Evolutionary conservation across 371 early-diverging fungal species (phyloP).

Genomic region (Apophysomyces sp.): DNA sequence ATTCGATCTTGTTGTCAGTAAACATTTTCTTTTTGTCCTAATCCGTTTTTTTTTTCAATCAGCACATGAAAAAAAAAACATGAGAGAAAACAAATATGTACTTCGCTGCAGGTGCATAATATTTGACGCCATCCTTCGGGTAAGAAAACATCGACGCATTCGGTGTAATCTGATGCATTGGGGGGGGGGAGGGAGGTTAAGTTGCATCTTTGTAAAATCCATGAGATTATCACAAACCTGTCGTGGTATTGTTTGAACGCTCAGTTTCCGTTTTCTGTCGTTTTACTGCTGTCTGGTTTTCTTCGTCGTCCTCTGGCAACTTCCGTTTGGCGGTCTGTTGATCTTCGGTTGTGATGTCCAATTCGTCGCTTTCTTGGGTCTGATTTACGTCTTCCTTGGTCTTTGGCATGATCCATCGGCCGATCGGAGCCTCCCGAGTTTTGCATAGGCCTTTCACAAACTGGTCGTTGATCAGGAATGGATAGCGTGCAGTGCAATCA

Average conservation of each 20-base stretch:
- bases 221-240: too few species aligned
- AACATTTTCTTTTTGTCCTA: slow-evolving; percentile 24
- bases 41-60: neutral
- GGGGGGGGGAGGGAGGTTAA: too few species aligned
- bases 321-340: slow-evolving; percentile 5
- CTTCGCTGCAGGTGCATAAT: slow-evolving; percentile 44
- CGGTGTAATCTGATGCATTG: neutral
- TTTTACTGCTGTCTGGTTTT: neutral
- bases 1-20: slow-evolving; percentile 19
- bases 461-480: slow-evolving; percentile 54
- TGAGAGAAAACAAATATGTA: slow-evolving; percentile 5
- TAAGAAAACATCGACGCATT: slow-evolving; percentile 45
- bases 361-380: neutral
- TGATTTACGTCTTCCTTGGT: neutral
- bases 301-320: slow-evolving; percentile 13
- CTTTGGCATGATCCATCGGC: slow-evolving; percentile 21
- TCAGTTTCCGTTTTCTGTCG: neutral
- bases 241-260: neutral
- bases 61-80: neutral
- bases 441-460: slow-evolving; percentile 52
- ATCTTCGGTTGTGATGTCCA: neutral
- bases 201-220: too few species aligned
- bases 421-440: slow-evolving; percentile 10
- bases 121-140: slow-evolving; percentile 51
- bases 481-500: slow-evolving; percentile 63